A percentile compares a stretch with the other conserved stretches of the same genome.
phyloP scores from a whole-genome alignment of 352 stramenopile species.

The Phytophthora rubi region DNA sequence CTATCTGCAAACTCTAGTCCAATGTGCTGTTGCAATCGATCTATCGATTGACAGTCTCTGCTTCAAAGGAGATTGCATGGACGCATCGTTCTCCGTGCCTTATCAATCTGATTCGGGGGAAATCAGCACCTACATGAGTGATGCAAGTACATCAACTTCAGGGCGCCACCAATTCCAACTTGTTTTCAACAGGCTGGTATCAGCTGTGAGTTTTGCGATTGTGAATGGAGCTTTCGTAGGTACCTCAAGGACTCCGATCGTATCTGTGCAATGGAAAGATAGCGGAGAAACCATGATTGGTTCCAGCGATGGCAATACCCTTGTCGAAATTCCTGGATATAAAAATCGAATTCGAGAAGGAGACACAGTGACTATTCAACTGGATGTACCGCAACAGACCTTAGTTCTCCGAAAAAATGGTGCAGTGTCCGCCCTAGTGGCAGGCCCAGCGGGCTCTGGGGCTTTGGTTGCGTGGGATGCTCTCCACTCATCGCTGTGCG shows the following conservation, averaged over 20 bases:
- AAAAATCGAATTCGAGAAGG: slow-evolving; percentile 38
- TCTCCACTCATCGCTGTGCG: slow-evolving; percentile 10
- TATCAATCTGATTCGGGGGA: slow-evolving; percentile 11
- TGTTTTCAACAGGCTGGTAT: slow-evolving; percentile 30
- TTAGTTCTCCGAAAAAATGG: slow-evolving; percentile 55
- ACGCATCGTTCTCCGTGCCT: background rate
- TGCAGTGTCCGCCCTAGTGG: slow-evolving; percentile 28
- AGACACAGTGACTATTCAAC: slow-evolving; percentile 49
- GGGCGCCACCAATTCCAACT: slow-evolving; percentile 33
- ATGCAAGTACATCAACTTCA: slow-evolving; percentile 15
- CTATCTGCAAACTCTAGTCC: slow-evolving; percentile 63
- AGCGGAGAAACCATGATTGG: slow-evolving; percentile 23
- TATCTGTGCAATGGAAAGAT: slow-evolving; percentile 37
- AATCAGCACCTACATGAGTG: slow-evolving; percentile 22
- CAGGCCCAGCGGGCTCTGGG: slow-evolving; percentile 15
- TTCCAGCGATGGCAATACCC: background rate
- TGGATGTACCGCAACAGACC: slow-evolving; percentile 42
- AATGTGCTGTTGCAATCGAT: slow-evolving; percentile 67
- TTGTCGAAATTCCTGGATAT: slow-evolving; percentile 27
- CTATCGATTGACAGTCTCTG: slow-evolving; percentile 56
- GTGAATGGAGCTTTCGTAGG: slow-evolving; percentile 13
- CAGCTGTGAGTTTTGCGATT: slow-evolving; percentile 35
- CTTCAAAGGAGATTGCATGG: slow-evolving; percentile 7
- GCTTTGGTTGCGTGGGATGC: slow-evolving; percentile 36
- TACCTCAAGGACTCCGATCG: background rate